phyloP scores from a whole-genome alignment of 1,284 basidiomycete genomes.

The Puccinia polysora region DNA sequence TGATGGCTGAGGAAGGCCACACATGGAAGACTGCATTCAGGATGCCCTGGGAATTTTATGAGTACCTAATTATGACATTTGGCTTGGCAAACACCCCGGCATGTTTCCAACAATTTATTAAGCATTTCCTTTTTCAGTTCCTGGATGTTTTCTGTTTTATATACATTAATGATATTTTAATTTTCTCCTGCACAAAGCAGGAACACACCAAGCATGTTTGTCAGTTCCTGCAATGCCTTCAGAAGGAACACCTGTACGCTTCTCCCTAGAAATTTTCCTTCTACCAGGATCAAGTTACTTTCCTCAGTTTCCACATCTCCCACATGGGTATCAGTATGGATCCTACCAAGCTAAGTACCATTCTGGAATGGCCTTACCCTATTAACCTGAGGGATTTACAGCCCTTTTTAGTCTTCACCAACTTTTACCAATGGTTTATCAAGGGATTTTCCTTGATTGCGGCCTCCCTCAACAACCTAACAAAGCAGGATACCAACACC shows the following conservation, averaged over 20 bases:
- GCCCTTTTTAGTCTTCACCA: constrained; percentile 21
- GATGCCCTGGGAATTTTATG: constrained; percentile 54
- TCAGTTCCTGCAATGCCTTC: neutral
- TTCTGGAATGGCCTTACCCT: constrained; percentile 22
- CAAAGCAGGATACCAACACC: neutral
- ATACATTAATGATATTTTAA: constrained; percentile 22
- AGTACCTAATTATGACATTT: constrained; percentile 56
- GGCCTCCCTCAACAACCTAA: neutral
- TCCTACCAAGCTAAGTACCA: constrained; percentile 2
- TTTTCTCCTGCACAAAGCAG: neutral
- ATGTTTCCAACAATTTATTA: constrained; percentile 24
- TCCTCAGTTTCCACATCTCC: constrained; percentile 18
- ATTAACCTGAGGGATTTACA: neutral
- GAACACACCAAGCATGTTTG: constrained; percentile 3
- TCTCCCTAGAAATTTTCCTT: constrained; percentile 26
- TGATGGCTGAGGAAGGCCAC: constrained; percentile 49
- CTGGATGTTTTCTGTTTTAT: constrained; percentile 19
- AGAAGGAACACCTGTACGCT: neutral
- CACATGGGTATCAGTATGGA: constrained; percentile 15
- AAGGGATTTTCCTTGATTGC: constrained; percentile 8
- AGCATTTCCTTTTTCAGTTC: constrained; percentile 10
- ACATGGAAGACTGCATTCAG: constrained; percentile 55
- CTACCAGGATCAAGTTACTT: constrained; percentile 3
- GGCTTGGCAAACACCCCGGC: constrained; percentile 55
- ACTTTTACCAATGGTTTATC: constrained; percentile 28